Base-by-base conservation (phyloP, 176 grass and related monocot genomes). In the Oryza glumipatula region DNA sequence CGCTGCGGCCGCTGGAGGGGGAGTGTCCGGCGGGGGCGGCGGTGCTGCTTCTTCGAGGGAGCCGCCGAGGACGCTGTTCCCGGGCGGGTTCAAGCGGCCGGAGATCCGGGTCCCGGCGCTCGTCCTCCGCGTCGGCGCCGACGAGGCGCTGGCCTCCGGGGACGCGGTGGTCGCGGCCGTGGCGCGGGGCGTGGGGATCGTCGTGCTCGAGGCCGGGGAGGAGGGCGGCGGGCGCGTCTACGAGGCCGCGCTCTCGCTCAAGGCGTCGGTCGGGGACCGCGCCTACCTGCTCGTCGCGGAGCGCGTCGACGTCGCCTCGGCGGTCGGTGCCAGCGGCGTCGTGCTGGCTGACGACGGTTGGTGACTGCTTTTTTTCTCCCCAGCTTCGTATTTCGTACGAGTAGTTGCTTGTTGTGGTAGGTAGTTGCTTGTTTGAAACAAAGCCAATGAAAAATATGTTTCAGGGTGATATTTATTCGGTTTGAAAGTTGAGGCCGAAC, bases 331-430 rank as follows among this genome's bases (percentile, higher is more conserved):
- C 13, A 96, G 90, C 43, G 96, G 96, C 10, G 90, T 99, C 70
- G 96, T 96, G 68, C 96, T 99, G 3, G 85, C 91, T 14, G 96
- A 99, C 79, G 88, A 95, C 7, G 96, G 96, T 99, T 87, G 17
- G 93, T 90, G 36, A 65, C 24, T 47, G 38, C 4, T 7, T 91
- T 80, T 6, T 7, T 91, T 77, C 69, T 47, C 36, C 49, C 9
- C 13, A 41, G 11, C 70, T 72, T 82, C 43, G 17, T 38, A 35
- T 67, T 82, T 68, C 30, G 51, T 73, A 14, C 52, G 51, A 16
- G 17, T 38, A 44, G 41, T 22, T 41, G 26, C 38, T 83, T 89
- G 24, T 47, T 38, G 36, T 38, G 36, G 33, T 35, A 35, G 33
- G 52, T 38, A 44, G 48, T n/a, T 41, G 26, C 30, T 83, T 89